Base-by-base conservation (phyloP, 805 yeast genomes). In the Saccharomycopsis fermentans region DNA sequence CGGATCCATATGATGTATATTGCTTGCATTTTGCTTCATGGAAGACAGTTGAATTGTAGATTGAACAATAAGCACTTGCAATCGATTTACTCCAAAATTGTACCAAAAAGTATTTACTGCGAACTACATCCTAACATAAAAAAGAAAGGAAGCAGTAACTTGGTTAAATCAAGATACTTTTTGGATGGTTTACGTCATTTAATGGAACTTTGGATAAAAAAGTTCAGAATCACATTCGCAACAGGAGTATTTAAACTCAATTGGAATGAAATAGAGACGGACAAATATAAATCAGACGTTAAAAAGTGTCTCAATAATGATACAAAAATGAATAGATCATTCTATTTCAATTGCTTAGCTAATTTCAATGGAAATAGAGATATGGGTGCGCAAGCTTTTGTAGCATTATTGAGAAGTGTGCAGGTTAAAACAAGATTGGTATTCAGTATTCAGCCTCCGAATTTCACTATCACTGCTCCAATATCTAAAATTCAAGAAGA, bases 361-460 rank as follows among this genome's bases (percentile, higher is more conserved):
- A 67, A 72, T 16, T 79, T 80, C 27, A 69, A 76, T 17, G 99
- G 98, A 0, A 81, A 89, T 2, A 70, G 87, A 36, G 97, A 92
- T 67, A 59, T 88, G 6, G 86, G 86, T 0, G 90, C 94, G 0
- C 96, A 89, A 66, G 97, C 96, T 0, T 91, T 89, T 72, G 89
- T 90, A 16, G 81, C 87, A 0, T 65, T 92, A 1, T 68, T 90
- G 51, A 72, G 98, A 62, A 76, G 94, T 1, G 70, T 87, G 12
- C 87, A 86, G 0, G 72, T 94, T 12, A 78, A 82, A 48, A 83
- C 92, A 0, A 74, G 99, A 52, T 71, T 94, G 29, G 83, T 90
- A 0, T 84, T 85, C 65, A 91, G 97, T 0, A 66, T 91, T 35
- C 99, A 94, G 67, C 94, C 97, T 0, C 91, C 97, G 0, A 97